These are phyloP conservation scores for Fusarium siculi DNA, from an alignment of 2,329 filamentous ascomycete species.

Conservation along the genomic window DNA sequence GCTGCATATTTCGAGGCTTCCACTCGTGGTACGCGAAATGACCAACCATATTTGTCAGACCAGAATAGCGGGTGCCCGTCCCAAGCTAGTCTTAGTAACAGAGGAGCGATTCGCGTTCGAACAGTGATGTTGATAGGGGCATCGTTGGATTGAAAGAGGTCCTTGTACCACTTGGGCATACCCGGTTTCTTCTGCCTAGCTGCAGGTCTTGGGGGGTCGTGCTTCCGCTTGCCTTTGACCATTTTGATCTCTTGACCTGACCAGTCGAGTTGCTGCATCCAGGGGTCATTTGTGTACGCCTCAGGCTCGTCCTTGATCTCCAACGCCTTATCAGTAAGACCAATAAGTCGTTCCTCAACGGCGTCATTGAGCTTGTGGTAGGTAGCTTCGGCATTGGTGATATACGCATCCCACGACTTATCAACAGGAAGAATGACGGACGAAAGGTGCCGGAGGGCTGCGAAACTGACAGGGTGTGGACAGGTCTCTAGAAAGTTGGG, in stretches of 20 bases:
- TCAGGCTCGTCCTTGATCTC: slow-evolving; percentile 75
- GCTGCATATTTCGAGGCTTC: slow-evolving; percentile 73
- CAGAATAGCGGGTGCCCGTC: slow-evolving; percentile 89
- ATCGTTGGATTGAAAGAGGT: slow-evolving; percentile 78
- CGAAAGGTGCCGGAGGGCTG: slow-evolving; percentile 90
- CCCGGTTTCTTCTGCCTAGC: slow-evolving; percentile 92
- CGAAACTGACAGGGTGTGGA: slow-evolving; percentile 97
- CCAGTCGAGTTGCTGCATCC: slow-evolving; percentile 96
- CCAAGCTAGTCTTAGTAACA: slow-evolving; percentile 87
- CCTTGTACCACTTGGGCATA: slow-evolving; percentile 96
- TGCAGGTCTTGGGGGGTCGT: slow-evolving; percentile 79
- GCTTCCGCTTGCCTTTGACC: slow-evolving; percentile 91
- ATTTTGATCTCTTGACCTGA: slow-evolving; percentile 90
- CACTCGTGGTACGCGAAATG: slow-evolving; percentile 77
- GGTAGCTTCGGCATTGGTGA: slow-evolving; percentile 84
- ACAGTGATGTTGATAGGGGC: slow-evolving; percentile 82
- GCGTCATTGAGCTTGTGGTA: slow-evolving; percentile 81
- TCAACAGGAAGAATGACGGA: slow-evolving; percentile 93
- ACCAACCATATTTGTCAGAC: slow-evolving; percentile 95
- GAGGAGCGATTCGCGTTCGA: slow-evolving; percentile 85
- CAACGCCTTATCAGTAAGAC: slow-evolving; percentile 80
- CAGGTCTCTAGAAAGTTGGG: slow-evolving; percentile 89
- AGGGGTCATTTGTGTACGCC: slow-evolving; percentile 82
- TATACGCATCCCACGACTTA: slow-evolving; percentile 86
- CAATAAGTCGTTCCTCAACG: slow-evolving; percentile 80